These are phyloP conservation scores for Mycena citricolor DNA, from an alignment of 1,284 basidiomycete species.

Conservation along the genomic window DNA sequence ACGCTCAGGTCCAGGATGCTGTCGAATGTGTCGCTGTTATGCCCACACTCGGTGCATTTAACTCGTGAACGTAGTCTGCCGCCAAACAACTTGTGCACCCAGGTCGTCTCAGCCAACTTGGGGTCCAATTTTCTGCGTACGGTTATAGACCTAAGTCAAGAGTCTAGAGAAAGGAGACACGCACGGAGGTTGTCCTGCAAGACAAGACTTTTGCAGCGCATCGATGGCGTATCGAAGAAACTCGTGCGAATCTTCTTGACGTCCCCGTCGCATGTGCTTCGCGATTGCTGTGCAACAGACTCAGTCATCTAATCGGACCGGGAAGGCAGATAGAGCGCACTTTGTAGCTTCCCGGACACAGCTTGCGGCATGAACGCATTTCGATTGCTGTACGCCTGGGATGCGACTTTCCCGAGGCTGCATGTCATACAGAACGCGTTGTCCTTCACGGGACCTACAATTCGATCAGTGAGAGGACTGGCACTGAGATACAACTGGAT, in stretches of 20 bases:
- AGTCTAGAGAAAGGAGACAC: slow-evolving; percentile 28
- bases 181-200: slow-evolving; percentile 72
- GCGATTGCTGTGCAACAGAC: slow-evolving; percentile 69
- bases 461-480: slow-evolving; percentile 17
- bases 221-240: slow-evolving; percentile 96
- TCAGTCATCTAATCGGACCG: slow-evolving; percentile 4
- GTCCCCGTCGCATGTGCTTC: slow-evolving; percentile 85
- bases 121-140: slow-evolving; percentile 70
- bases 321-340: slow-evolving; percentile 44
- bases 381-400: slow-evolving; percentile 46
- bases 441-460: slow-evolving; percentile 52
- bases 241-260: slow-evolving; percentile 98
- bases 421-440: slow-evolving; percentile 78
- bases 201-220: slow-evolving; percentile 83
- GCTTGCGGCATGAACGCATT: slow-evolving; percentile 57
- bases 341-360: slow-evolving; percentile 66
- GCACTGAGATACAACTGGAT: slow-evolving; percentile 13
- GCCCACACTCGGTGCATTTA: slow-evolving; percentile 78
- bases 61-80: slow-evolving; percentile 92
- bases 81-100: slow-evolving; percentile 94
- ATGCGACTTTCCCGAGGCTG: slow-evolving; percentile 55
- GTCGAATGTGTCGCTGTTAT: slow-evolving; percentile 97
- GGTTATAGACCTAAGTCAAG: slow-evolving; percentile 20
- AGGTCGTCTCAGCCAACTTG: slow-evolving; percentile 85
- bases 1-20: slow-evolving; percentile 78